Evolutionary conservation across 345 rosid species (phyloP).

Genomic region (Syzygium jambos): DNA sequence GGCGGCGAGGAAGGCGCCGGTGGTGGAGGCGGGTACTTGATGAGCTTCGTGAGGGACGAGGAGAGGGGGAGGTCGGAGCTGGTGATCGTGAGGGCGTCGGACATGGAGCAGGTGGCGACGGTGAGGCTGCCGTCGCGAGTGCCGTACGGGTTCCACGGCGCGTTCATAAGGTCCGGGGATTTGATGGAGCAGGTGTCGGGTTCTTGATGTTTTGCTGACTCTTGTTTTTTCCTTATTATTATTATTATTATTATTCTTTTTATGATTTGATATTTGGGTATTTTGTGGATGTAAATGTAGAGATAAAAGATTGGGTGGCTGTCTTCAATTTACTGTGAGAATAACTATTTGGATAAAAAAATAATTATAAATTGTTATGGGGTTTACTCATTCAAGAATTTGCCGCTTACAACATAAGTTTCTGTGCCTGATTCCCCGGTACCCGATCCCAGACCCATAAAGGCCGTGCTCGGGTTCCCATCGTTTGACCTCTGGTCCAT

Average conservation of each 20-base stretch:
- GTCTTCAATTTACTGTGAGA: too few species aligned
- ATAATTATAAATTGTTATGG: too few species aligned
- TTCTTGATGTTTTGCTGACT: neutral
- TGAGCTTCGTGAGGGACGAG: slow-evolving; percentile 62
- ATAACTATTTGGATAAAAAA: too few species aligned
- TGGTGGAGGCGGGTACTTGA: slow-evolving; percentile 44
- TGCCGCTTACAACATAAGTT: too few species aligned
- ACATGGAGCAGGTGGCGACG: slow-evolving; percentile 42
- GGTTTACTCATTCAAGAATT: too few species aligned
- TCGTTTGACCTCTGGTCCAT: too few species aligned
- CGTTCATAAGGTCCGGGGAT: slow-evolving; percentile 38
- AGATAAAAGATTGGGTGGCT: too few species aligned
- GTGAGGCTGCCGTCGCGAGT: slow-evolving; percentile 53
- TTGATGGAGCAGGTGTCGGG: slow-evolving; percentile 19
- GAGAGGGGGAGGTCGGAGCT: slow-evolving; percentile 40
- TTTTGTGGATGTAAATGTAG: neutral
- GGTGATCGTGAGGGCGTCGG: slow-evolving; percentile 33
- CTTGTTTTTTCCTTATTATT: neutral
- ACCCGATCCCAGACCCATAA: too few species aligned
- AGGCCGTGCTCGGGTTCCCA: too few species aligned
- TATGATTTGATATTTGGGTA: neutral
- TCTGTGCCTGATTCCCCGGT: too few species aligned
- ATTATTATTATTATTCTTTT: neutral
- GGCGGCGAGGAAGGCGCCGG: slow-evolving; percentile 12
- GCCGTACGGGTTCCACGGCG: slow-evolving; percentile 76